phyloP scores from a whole-genome alignment of 768 basidiomycete species.

The Lactarius sp. region DNA sequence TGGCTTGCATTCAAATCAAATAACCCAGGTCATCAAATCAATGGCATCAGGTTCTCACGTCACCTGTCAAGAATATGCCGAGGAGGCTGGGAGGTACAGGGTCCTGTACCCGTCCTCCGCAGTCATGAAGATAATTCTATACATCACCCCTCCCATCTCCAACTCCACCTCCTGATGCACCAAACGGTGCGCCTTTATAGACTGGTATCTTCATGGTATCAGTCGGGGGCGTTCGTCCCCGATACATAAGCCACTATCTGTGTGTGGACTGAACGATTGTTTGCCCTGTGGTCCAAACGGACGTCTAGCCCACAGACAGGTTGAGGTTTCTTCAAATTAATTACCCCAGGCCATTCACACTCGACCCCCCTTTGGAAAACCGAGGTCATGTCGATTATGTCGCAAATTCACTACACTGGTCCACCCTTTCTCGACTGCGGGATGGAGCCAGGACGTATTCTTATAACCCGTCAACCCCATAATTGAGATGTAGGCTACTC shows the following conservation, averaged over 20 bases:
- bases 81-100: background rate
- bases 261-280: background rate
- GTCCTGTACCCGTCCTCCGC: background rate
- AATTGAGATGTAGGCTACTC: background rate
- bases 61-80: background rate
- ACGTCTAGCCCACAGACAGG: too few relatives aligned
- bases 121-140: background rate
- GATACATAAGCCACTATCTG: background rate
- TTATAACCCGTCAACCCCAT: background rate
- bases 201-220: background rate
- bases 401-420: background rate
- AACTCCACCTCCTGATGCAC: background rate
- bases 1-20: constrained; percentile 17
- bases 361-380: background rate
- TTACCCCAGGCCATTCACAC: constrained; percentile 21
- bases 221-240: background rate
- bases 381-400: background rate
- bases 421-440: background rate
- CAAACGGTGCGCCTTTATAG: background rate
- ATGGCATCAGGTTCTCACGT: background rate
- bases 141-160: background rate
- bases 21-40: constrained; percentile 14
- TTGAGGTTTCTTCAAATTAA: constrained; percentile 17
- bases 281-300: too few relatives aligned
- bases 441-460: background rate